Evolutionary conservation across 176 grass and related monocot species (phyloP).

Genomic region (Musa itinerans): DNA sequence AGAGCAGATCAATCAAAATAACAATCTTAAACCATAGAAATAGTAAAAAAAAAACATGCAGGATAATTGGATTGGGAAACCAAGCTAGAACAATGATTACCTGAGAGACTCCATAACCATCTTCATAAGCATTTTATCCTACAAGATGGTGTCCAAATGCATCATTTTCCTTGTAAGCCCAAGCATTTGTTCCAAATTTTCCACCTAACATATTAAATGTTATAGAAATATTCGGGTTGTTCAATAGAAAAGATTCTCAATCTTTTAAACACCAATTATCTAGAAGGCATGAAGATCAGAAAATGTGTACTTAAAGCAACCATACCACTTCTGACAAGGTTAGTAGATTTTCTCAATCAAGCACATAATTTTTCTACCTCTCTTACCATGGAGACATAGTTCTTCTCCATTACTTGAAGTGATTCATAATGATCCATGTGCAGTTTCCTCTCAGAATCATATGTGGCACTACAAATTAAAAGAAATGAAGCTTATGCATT

Average conservation of each 20-base stretch:
- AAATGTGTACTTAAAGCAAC: constrained; percentile 15
- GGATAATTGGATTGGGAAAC: not conserved
- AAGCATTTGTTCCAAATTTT: constrained; percentile 32
- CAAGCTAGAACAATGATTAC: constrained; percentile 22
- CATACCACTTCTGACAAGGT: constrained; percentile 30
- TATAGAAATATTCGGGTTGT: not conserved
- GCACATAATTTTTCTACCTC: constrained; percentile 80
- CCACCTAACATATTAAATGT: constrained; percentile 24
- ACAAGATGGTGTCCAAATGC: constrained; percentile 35
- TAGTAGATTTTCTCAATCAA: constrained; percentile 63
- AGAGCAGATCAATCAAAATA: not conserved
- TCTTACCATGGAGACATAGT: constrained; percentile 77
- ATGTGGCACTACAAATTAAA: constrained; percentile 49
- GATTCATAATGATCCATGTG: constrained; percentile 71
- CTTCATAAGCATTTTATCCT: constrained; percentile 50
- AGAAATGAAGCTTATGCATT: constrained; percentile 6
- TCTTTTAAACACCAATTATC: not conserved
- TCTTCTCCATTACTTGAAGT: constrained; percentile 69
- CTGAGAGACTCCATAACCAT: constrained; percentile 43
- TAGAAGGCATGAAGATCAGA: constrained; percentile 1
- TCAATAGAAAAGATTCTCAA: not conserved
- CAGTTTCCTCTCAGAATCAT: constrained; percentile 87
- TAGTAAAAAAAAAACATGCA: constrained; percentile 1
- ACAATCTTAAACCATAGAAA: not conserved
- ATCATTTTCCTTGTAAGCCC: constrained; percentile 46